Conservation (phyloP, 2,329 filamentous ascomycete species). For the Seiridium cupressi region DNA sequence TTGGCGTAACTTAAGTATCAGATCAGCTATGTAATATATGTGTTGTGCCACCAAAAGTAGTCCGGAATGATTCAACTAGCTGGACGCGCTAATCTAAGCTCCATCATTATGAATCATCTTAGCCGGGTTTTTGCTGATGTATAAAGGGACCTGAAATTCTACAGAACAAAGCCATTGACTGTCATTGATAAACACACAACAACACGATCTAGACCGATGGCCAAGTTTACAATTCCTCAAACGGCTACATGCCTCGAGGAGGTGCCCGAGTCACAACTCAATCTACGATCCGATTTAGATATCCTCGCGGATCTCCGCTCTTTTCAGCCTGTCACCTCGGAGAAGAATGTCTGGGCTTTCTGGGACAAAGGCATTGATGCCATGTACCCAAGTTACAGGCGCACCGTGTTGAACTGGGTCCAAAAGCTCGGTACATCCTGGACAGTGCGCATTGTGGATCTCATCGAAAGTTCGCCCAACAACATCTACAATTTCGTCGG, state of each 20-base stretch:
- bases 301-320: conserved; percentile 26
- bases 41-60: too few relatives aligned
- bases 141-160: too few relatives aligned
- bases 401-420: conserved; percentile 40
- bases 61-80: too few relatives aligned
- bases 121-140: too few relatives aligned
- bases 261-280: conserved; percentile 18
- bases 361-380: conserved; percentile 36
- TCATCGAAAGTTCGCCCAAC: conserved; percentile 29
- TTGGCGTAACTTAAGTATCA: too few relatives aligned
- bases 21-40: too few relatives aligned
- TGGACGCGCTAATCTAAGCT: too few relatives aligned
- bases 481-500: conserved; percentile 32
- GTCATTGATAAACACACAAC: too few relatives aligned
- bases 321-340: conserved; percentile 31
- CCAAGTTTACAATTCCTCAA: conserved; percentile 18
- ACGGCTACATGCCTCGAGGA: conserved; percentile 17
- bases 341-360: conserved; percentile 45
- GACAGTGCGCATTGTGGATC: conserved; percentile 39
- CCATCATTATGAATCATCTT: too few relatives aligned
- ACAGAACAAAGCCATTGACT: too few relatives aligned
- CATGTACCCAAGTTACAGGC: conserved; percentile 35
- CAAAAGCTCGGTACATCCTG: conserved; percentile 36
- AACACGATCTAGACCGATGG: not conserved
- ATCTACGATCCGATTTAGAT: conserved; percentile 27